phyloP scores from a whole-genome alignment of 2,329 filamentous ascomycete genomes.

The Chrysoporthe austroafricana region DNA sequence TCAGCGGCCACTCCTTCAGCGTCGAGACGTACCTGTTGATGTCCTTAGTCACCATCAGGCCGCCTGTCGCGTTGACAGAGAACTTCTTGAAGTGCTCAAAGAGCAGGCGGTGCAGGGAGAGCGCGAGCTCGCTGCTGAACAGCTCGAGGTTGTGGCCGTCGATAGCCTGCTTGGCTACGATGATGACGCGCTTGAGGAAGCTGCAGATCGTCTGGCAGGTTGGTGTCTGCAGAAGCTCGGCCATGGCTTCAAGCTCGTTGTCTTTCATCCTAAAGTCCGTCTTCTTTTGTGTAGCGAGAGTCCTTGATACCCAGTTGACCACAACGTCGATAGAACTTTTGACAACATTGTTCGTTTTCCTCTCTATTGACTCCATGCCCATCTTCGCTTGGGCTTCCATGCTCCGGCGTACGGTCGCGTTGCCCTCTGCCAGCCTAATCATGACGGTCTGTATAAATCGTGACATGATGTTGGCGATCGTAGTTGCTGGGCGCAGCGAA shows the following conservation, averaged over 20 bases:
- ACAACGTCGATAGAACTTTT: conserved; percentile 67
- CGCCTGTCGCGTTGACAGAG: conserved; percentile 88
- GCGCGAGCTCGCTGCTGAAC: conserved; percentile 82
- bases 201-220: conserved; percentile 81
- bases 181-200: conserved; percentile 74
- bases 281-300: conserved; percentile 79
- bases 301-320: conserved; percentile 74
- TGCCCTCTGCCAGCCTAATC: conserved; percentile 84
- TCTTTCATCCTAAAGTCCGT: conserved; percentile 89
- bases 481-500: conserved; percentile 78
- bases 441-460: conserved; percentile 90
- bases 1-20: conserved; percentile 78
- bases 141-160: conserved; percentile 82
- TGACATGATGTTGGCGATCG: conserved; percentile 89
- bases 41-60: conserved; percentile 94
- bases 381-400: conserved; percentile 82
- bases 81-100: conserved; percentile 96
- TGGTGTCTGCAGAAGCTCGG: conserved; percentile 81
- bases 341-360: conserved; percentile 71
- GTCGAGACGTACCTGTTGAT: conserved; percentile 91
- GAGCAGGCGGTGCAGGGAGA: conserved; percentile 76
- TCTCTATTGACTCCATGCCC: conserved; percentile 78
- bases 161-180: conserved; percentile 67
- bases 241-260: conserved; percentile 62
- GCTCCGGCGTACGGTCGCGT: conserved; percentile 85